Evolutionary conservation across 2,329 filamentous ascomycete genomes (phyloP).

Genomic region (Epichloe coenophiala): DNA sequence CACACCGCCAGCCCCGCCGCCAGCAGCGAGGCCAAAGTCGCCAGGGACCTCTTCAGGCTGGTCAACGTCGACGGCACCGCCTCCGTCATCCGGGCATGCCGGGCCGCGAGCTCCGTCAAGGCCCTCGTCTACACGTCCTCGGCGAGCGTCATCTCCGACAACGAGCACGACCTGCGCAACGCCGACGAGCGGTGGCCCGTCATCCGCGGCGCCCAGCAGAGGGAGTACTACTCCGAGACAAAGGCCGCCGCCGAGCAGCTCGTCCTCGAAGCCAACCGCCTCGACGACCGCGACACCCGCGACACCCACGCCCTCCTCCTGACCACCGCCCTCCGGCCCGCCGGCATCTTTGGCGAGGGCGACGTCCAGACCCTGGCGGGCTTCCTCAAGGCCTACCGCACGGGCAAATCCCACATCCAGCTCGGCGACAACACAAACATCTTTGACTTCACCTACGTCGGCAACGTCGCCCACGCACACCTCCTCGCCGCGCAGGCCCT

Average conservation of each 20-base stretch:
- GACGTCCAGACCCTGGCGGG: conserved; percentile 65
- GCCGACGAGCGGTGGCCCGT: conserved; percentile 74
- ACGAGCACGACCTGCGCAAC: conserved; percentile 63
- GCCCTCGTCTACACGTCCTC: conserved; percentile 86
- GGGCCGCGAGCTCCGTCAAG: conserved; percentile 43
- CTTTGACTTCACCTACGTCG: conserved; percentile 52
- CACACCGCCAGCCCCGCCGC: conserved; percentile 70
- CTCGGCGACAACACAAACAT: conserved; percentile 57
- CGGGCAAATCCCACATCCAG: conserved; percentile 61
- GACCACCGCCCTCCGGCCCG: conserved; percentile 71
- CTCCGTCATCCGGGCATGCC: conserved; percentile 62
- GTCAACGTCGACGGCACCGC: conserved; percentile 84
- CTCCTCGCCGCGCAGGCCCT: conserved; percentile 66
- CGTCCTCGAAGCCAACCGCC: conserved; percentile 61
- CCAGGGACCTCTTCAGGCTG: conserved; percentile 53
- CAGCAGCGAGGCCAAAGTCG: conserved; percentile 36
- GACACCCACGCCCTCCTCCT: conserved; percentile 37
- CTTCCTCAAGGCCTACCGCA: conserved; percentile 57
- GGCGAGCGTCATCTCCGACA: conserved; percentile 76
- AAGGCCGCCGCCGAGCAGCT: conserved; percentile 66
- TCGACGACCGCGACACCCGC: conserved; percentile 22
- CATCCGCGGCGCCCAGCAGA: conserved; percentile 55
- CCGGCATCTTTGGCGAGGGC: conserved; percentile 82
- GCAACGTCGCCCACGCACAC: conserved; percentile 61
- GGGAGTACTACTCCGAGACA: conserved; percentile 79